These are phyloP conservation scores for Penicillium manginii DNA, from an alignment of 495 filamentous ascomycete species.

Conservation along the genomic window DNA sequence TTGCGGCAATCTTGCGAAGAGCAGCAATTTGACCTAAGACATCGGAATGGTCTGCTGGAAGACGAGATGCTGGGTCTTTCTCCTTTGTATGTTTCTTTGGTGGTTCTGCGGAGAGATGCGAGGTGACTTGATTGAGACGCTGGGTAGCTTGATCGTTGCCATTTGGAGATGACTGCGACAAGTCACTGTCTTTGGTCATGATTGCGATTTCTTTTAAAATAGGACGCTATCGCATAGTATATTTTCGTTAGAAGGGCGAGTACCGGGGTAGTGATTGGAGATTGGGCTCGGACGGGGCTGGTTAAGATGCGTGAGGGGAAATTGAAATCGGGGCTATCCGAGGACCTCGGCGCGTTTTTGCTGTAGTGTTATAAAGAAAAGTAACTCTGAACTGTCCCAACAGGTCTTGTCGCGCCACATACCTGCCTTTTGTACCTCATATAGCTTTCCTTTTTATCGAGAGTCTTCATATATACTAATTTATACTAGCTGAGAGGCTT, in stretches of 20 bases:
- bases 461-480: background rate
- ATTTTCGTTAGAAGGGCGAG: conserved; percentile 6
- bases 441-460: background rate
- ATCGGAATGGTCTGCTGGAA: conserved; percentile 65
- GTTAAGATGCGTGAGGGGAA: conserved; percentile 21
- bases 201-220: conserved; percentile 13
- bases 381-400: background rate
- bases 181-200: conserved; percentile 24
- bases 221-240: background rate
- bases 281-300: background rate
- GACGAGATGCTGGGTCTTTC: conserved; percentile 28
- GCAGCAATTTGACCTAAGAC: conserved; percentile 55
- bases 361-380: conserved; percentile 3
- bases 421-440: background rate
- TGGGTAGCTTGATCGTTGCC: conserved; percentile 30
- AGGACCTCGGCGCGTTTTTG: conserved; percentile 21
- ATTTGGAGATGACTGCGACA: conserved; percentile 11
- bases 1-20: conserved; percentile 54
- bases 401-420: background rate
- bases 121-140: conserved; percentile 41
- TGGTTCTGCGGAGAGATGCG: conserved; percentile 31
- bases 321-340: conserved; percentile 10
- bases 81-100: conserved; percentile 19
- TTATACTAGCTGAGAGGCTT: conserved; percentile 1
- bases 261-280: conserved; percentile 15